Percentiles rank a stretch among this genome's conserved stretches.
Conservation (phyloP, 352 stramenopile species). For the Thalassiosira allenii region DNA sequence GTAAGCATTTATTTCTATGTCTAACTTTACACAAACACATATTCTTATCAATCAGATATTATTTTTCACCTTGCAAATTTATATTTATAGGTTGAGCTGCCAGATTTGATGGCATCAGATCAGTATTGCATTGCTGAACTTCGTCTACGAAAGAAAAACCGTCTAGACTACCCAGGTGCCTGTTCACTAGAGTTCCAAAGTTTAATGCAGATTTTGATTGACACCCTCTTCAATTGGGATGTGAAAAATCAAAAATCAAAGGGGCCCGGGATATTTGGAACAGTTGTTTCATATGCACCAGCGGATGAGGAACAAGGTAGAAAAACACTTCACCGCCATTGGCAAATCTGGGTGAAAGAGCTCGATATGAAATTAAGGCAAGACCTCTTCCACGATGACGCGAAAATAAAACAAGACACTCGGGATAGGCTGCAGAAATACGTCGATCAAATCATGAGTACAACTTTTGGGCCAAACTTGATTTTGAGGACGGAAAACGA, state of each 20-base stretch:
- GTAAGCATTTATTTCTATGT: no score
- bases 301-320: conserved; percentile 34
- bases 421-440: no score
- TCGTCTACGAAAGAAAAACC: conserved; percentile 3
- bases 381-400: conserved; percentile 5
- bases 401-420: no score
- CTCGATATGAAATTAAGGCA: background rate
- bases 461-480: no score
- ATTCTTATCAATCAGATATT: no score
- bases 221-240: conserved; percentile 22
- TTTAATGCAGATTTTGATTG: conserved; percentile 20
- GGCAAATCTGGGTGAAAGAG: conserved; percentile 24
- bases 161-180: conserved; percentile 25
- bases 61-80: no score
- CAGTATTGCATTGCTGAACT: conserved; percentile 18
- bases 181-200: conserved; percentile 26
- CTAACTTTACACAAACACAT: no score
- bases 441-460: no score
- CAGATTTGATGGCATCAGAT: no score
- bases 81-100: no score
- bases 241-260: conserved; percentile 4
- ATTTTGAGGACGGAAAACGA: no score
- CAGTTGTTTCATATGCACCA: background rate
- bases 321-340: conserved; percentile 23
- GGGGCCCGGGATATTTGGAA: conserved; percentile 21